phyloP scores from a whole-genome alignment of 805 yeast genomes.

The Ogataea allantospora region DNA sequence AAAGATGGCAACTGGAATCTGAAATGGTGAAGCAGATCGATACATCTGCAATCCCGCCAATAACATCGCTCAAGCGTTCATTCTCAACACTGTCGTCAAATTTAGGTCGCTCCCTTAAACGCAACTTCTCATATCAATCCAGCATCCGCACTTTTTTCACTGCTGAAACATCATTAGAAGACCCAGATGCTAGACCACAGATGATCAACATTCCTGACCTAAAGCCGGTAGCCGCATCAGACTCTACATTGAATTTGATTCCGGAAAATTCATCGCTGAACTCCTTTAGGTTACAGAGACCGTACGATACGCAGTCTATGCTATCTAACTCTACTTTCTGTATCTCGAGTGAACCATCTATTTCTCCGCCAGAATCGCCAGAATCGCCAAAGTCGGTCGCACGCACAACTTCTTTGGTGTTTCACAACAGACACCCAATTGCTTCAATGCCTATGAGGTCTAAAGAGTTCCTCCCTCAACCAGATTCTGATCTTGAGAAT shows the following conservation, averaged over 20 bases:
- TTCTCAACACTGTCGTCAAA: constrained; percentile 30
- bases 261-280: constrained; percentile 27
- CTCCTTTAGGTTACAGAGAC: constrained; percentile 12
- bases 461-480: constrained; percentile 22
- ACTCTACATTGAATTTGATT: constrained; percentile 26
- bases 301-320: constrained; percentile 16
- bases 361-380: constrained; percentile 8
- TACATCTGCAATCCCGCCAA: constrained; percentile 15
- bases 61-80: constrained; percentile 24
- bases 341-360: constrained; percentile 3
- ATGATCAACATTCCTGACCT: constrained; percentile 6
- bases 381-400: constrained; percentile 11
- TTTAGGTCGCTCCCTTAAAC: constrained; percentile 26
- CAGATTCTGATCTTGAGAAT: constrained; percentile 42
- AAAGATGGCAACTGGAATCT: constrained; percentile 44
- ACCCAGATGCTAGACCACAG: constrained; percentile 5
- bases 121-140: constrained; percentile 31
- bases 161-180: constrained; percentile 24
- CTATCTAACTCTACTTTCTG: constrained; percentile 14
- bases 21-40: constrained; percentile 8
- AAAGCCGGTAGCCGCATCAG: constrained; percentile 13
- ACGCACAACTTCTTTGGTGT: constrained; percentile 17
- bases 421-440: constrained; percentile 14
- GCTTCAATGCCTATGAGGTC: constrained; percentile 17
- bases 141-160: constrained; percentile 28